phyloP scores from a whole-genome alignment of 306 rosid genomes.

The Quercus variabilis region DNA sequence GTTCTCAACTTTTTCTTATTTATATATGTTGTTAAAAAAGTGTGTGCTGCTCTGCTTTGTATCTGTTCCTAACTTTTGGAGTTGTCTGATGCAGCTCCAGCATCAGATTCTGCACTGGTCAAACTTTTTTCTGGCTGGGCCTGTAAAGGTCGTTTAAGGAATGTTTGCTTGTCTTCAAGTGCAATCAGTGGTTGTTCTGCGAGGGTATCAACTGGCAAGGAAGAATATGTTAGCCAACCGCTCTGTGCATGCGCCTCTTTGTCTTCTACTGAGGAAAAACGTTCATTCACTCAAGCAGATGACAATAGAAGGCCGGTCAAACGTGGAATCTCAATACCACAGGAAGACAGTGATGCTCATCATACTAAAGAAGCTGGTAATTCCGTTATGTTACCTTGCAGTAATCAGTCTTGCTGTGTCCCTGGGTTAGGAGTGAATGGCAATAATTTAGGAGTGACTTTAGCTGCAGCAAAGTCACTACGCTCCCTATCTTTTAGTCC shows the following conservation, averaged over 20 bases:
- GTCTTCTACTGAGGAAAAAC: conserved; percentile 13
- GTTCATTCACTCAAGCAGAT: conserved; percentile 17
- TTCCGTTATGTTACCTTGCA: conserved; percentile 28
- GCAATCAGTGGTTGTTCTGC: conserved; percentile 46
- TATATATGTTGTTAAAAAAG: background rate
- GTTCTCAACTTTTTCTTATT: background rate
- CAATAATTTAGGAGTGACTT: conserved; percentile 49
- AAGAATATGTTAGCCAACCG: conserved; percentile 32
- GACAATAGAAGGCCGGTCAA: conserved; percentile 25
- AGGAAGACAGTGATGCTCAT: conserved; percentile 26
- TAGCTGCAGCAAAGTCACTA: conserved; percentile 46
- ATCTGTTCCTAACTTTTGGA: conserved; percentile 2
- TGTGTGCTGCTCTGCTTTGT: background rate
- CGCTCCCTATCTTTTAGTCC: conserved; percentile 53
- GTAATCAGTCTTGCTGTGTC: conserved; percentile 54
- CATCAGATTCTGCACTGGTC: conserved; percentile 57
- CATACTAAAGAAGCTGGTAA: conserved; percentile 17
- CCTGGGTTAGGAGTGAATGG: conserved; percentile 68
- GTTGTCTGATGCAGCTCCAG: conserved; percentile 57
- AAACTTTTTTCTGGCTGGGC: conserved; percentile 80
- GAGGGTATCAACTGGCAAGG: conserved; percentile 32
- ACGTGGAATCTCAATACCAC: conserved; percentile 15
- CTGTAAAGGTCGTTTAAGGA: conserved; percentile 54
- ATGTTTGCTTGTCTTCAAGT: conserved; percentile 50
- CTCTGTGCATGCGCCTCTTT: conserved; percentile 33